phyloP scores from a whole-genome alignment of 306 rosid species.

The Aeschynomene evenia region DNA sequence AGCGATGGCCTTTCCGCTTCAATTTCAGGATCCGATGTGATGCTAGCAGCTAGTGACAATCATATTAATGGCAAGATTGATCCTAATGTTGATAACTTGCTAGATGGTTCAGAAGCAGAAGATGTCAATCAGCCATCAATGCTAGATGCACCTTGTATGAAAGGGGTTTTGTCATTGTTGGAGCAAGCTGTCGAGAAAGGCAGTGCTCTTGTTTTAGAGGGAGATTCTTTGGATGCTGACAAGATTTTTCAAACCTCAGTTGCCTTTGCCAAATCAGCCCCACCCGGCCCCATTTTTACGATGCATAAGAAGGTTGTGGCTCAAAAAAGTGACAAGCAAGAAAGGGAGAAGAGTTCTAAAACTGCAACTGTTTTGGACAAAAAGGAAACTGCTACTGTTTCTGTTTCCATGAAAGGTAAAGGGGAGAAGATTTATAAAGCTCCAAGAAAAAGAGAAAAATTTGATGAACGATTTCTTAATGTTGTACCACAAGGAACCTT shows the following conservation, averaged over 20 bases:
- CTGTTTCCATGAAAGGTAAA: conserved; percentile 38
- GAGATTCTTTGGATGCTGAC: conserved; percentile 64
- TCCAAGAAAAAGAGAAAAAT: conserved; percentile 41
- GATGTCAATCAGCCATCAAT: conserved; percentile 31
- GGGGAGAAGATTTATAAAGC: conserved; percentile 50
- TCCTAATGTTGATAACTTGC: conserved; percentile 28
- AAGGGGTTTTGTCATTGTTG: conserved; percentile 52
- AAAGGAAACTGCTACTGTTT: conserved; percentile 22
- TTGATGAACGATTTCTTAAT: conserved; percentile 46
- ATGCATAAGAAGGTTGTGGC: conserved; percentile 35
- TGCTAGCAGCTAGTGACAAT: conserved; percentile 22
- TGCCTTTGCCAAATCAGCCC: conserved; percentile 65
- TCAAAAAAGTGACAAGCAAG: conserved; percentile 32
- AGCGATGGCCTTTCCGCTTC: conserved; percentile 33
- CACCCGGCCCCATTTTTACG: conserved; percentile 64
- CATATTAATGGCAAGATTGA: conserved; percentile 17
- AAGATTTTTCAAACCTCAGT: conserved; percentile 55
- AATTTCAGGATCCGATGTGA: conserved; percentile 24
- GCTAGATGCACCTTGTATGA: conserved; percentile 36
- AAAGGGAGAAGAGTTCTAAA: no score
- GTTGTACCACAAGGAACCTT: conserved; percentile 79
- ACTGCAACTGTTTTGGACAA: conserved; percentile 21
- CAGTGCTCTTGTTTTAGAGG: conserved; percentile 61
- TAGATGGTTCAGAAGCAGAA: conserved; percentile 37
- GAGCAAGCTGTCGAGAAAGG: conserved; percentile 73